phyloP scores from a whole-genome alignment of 257 asterid species.

The Nicotiana undulata region DNA sequence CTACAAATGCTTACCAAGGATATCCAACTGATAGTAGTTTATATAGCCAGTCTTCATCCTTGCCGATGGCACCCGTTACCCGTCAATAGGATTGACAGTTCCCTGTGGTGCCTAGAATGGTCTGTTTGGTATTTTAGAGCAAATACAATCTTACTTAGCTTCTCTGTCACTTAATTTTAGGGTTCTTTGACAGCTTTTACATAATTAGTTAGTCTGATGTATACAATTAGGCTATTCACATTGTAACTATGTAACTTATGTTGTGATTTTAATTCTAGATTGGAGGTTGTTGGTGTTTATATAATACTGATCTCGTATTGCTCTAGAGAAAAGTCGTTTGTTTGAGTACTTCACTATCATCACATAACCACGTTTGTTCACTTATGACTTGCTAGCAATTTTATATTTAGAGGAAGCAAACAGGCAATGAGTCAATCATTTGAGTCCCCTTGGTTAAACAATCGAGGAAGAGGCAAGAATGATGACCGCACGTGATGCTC shows the following conservation, averaged over 20 bases:
- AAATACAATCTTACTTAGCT: not conserved
- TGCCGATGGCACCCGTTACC: slow-evolving; percentile 62
- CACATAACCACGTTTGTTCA: not conserved
- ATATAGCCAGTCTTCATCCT: slow-evolving; percentile 45
- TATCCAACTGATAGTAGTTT: slow-evolving; percentile 55
- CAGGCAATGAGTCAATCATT: not conserved
- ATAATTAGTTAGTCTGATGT: not conserved
- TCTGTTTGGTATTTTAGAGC: not conserved
- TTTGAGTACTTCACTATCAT: not conserved
- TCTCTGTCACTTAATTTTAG: not conserved
- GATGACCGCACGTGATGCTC: not conserved
- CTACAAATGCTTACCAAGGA: slow-evolving; percentile 34
- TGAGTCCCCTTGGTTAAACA: not conserved
- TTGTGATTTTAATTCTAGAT: not conserved
- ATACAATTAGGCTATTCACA: slow-evolving; percentile 7
- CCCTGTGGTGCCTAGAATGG: not conserved
- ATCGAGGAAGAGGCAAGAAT: not conserved
- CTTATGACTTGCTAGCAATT: not conserved
- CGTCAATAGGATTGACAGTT: slow-evolving; percentile 33
- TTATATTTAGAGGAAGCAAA: not conserved
- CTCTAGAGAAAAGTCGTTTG: not conserved
- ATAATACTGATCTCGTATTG: not conserved
- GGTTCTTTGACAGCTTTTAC: not conserved
- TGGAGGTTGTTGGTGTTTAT: not conserved
- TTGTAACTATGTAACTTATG: slow-evolving; percentile 13